phyloP scores from a whole-genome alignment of 2,329 filamentous ascomycete species.

The Monosporascus ibericus region DNA sequence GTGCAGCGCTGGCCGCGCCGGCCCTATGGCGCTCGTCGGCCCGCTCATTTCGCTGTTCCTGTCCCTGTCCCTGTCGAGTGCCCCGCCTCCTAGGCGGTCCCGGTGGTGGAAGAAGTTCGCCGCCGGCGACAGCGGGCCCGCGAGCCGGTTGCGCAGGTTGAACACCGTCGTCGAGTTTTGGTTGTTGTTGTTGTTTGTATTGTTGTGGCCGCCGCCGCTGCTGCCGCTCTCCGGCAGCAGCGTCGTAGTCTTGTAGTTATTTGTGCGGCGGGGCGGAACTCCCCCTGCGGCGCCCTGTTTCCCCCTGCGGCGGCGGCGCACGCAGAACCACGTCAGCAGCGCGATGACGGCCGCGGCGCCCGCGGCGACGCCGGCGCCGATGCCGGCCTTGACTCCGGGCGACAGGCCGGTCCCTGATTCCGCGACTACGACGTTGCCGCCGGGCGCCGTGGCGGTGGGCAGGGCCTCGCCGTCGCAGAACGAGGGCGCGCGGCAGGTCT shows the following conservation, averaged over 20 bases:
- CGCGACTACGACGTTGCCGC: constrained; percentile 24
- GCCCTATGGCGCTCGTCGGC: constrained; percentile 1
- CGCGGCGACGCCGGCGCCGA: constrained; percentile 47
- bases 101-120: not conserved
- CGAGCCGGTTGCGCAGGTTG: not conserved
- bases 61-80: not conserved
- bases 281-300: too few relatives aligned
- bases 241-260: too few relatives aligned
- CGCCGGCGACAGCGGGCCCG: not conserved
- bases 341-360: constrained; percentile 37
- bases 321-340: constrained; percentile 39
- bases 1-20: constrained; percentile 17
- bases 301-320: constrained; percentile 30
- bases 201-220: too few relatives aligned
- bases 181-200: too few relatives aligned
- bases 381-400: constrained; percentile 47
- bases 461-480: constrained; percentile 26
- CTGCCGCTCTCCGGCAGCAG: too few relatives aligned
- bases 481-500: constrained; percentile 18
- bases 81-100: not conserved
- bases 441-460: constrained; percentile 28
- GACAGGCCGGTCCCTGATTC: constrained; percentile 30
- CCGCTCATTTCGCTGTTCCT: constrained; percentile 7
- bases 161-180: too few relatives aligned
- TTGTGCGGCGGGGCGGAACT: too few relatives aligned